Percentiles rank a stretch among this genome's conserved stretches.
Conservation (phyloP, 352 stramenopile species). For the Globisporangium nunn region DNA sequence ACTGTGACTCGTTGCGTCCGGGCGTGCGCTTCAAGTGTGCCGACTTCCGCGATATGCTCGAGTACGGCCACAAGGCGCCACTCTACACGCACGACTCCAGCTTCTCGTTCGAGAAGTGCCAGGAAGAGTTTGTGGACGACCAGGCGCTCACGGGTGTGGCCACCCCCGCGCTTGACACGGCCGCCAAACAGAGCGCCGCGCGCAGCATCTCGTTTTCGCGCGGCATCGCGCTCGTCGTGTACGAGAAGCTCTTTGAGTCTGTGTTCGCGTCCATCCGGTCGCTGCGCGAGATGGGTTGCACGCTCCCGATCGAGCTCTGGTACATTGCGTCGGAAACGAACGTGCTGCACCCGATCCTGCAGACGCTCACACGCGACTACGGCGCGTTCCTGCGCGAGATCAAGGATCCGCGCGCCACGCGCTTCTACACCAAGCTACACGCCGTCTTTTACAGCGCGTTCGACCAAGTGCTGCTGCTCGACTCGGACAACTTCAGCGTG, state of each 20-base stretch:
- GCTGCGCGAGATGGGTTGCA: constrained; percentile 31
- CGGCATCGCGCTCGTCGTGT: constrained; percentile 49
- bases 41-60: constrained; percentile 33
- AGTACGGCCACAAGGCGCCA: constrained; percentile 26
- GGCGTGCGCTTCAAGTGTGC: constrained; percentile 35
- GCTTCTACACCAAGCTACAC: constrained; percentile 71
- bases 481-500: constrained; percentile 71
- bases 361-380: constrained; percentile 24
- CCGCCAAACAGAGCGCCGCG: constrained; percentile 15
- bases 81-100: constrained; percentile 35
- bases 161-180: background rate
- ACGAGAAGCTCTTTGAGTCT: constrained; percentile 40
- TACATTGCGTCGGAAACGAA: constrained; percentile 46
- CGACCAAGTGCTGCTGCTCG: constrained; percentile 65
- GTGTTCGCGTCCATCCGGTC: constrained; percentile 43
- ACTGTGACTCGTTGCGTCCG: constrained; percentile 47
- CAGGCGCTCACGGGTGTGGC: constrained; percentile 12
- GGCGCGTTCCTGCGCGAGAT: constrained; percentile 59
- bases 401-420: constrained; percentile 32
- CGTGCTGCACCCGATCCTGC: constrained; percentile 35
- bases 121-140: constrained; percentile 23
- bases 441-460: constrained; percentile 71
- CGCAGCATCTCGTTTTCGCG: constrained; percentile 18
- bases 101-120: constrained; percentile 27
- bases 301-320: constrained; percentile 63